These are phyloP conservation scores for Boletus tylopilopsis DNA, from an alignment of 768 basidiomycete species.

Conservation along the genomic window DNA sequence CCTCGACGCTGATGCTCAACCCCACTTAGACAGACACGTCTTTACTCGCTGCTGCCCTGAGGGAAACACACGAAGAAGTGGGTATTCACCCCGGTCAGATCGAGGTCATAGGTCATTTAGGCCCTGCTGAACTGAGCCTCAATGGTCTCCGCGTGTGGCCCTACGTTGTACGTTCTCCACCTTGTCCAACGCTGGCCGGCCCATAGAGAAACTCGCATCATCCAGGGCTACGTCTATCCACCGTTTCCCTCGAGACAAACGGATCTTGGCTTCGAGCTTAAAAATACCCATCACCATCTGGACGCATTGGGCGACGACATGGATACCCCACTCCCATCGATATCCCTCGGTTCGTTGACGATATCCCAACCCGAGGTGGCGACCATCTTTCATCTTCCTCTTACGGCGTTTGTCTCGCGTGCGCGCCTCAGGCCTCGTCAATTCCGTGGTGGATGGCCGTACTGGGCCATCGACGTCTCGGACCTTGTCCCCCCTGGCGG, in stretches of 20 bases:
- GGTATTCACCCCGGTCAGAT: slow-evolving; percentile 58
- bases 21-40: slow-evolving; percentile 47
- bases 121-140: slow-evolving; percentile 57
- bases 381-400: slow-evolving; percentile 66
- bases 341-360: slow-evolving; percentile 49
- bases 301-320: background rate
- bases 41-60: slow-evolving; percentile 53
- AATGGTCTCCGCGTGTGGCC: slow-evolving; percentile 69
- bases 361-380: slow-evolving; percentile 64
- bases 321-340: slow-evolving; percentile 55
- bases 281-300: background rate
- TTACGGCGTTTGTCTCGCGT: slow-evolving; percentile 46
- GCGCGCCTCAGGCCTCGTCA: slow-evolving; percentile 45
- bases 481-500: slow-evolving; percentile 41
- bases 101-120: slow-evolving; percentile 62
- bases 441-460: slow-evolving; percentile 53
- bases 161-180: slow-evolving; percentile 56
- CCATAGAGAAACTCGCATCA: background rate
- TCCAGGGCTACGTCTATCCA: slow-evolving; percentile 40
- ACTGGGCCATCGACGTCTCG: slow-evolving; percentile 66
- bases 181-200: background rate
- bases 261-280: background rate
- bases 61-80: slow-evolving; percentile 75
- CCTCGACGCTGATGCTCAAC: background rate
- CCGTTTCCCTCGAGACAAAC: background rate